phyloP scores from a whole-genome alignment of 768 basidiomycete genomes.

The Russula sp. region DNA sequence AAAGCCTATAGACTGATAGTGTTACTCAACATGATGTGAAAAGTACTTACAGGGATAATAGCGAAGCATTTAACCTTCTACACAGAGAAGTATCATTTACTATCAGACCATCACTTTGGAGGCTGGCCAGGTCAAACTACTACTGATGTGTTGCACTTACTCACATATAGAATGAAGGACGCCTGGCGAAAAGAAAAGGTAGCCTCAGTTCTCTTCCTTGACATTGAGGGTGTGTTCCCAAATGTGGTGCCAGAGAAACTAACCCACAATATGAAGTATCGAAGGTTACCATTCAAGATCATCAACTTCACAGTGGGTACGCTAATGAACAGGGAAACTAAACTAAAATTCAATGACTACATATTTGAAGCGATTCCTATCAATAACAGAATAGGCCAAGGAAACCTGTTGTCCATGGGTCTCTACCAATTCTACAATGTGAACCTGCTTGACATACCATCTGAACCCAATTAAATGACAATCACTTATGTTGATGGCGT shows the following conservation, averaged over 20 bases:
- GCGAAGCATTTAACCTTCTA: neutral
- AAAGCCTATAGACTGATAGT: neutral
- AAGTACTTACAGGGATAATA: neutral
- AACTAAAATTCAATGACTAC: neutral
- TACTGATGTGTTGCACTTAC: neutral
- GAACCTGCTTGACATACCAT: neutral
- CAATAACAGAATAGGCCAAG: neutral
- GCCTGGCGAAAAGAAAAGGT: neutral
- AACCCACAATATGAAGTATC: neutral
- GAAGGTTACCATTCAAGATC: neutral
- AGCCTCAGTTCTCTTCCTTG: neutral
- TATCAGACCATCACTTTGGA: neutral
- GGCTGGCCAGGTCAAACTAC: neutral
- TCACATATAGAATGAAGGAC: no score
- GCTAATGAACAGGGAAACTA: neutral
- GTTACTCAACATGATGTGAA: no score
- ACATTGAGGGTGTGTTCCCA: neutral
- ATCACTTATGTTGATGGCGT: neutral
- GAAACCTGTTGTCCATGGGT: neutral
- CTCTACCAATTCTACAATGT: constrained; percentile 15
- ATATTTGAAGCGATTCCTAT: no score
- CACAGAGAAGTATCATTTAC: neutral
- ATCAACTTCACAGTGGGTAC: neutral
- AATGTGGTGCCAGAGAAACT: neutral
- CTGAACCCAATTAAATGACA: fast-evolving